Base-by-base conservation (phyloP, 2,329 filamentous ascomycete genomes). In the Aureobasidium lini region DNA sequence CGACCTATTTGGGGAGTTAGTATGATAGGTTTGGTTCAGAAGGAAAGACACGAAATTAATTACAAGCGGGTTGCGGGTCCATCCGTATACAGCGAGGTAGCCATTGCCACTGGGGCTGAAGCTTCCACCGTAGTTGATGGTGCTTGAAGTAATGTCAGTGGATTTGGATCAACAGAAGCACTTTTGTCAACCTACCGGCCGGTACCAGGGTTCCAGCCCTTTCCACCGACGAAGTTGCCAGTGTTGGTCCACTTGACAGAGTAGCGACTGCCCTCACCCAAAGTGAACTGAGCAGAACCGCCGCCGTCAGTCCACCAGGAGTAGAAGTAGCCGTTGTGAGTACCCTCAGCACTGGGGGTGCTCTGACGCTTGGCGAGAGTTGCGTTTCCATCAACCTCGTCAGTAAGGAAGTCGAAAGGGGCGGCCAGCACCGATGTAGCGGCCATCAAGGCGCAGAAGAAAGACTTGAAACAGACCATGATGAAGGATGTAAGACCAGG, bases 1-100 rank as follows among this genome's bases (percentile, higher is more conserved):
- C 81, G 36, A 52, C 8, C 34, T 8, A 13, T 9, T 9, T 9
- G 34, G 34, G 8, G 1, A 36, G 34, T 36, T 13, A 8, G 34
- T 13, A 9, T 36, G 13, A 9, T 13, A 36, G 13, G 13, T 9
- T 9, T 36, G 34, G 34, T 36, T 8, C 13, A 13, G 34, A 2
- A 8, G 34, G 34, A 4, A 13, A 36, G 34, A 9, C 8, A 13
- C 34, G 3, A 4, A 8, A 4, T 9, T 9, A 36, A 23, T 23
- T 23, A 83, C 73, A 15, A 82, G 70, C 0, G 79, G 79, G 67
- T 74, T 75, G 29, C 67, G 71, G 2, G 78, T 81, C 80, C 82
- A 84, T 48, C 81, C 81, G 65, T 84, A 84, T 16, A 84, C 69
- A 15, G 81, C 70, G 16, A 85, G 74, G 67, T 83, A 84, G 23